Evolutionary conservation across 225 moss, liverwort and hornwort genomes (phyloP).

Genomic region (Anthoceros angustus): DNA sequence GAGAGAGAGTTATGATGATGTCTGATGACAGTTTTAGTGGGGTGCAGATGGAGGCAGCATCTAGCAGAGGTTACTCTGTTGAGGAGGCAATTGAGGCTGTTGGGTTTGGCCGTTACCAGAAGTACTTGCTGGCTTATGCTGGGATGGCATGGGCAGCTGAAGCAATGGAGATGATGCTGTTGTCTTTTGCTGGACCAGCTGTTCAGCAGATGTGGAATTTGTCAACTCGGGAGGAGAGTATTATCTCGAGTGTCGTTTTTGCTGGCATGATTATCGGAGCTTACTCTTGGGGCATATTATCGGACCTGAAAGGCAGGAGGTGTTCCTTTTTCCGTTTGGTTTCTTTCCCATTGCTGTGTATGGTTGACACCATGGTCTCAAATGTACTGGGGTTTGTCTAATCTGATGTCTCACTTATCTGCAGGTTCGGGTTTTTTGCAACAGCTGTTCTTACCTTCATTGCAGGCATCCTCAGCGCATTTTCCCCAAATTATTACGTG

Average conservation of each 20-base stretch:
- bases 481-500: slow-evolving; percentile 38
- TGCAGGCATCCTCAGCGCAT: slow-evolving; percentile 58
- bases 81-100: slow-evolving; percentile 60
- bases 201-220: slow-evolving; percentile 56
- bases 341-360: not conserved
- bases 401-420: not conserved
- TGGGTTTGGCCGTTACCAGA: slow-evolving; percentile 58
- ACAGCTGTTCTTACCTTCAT: slow-evolving; percentile 67
- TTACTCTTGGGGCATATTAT: slow-evolving; percentile 77
- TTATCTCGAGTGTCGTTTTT: slow-evolving; percentile 75
- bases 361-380: not conserved
- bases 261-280: slow-evolving; percentile 92
- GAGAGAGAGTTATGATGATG: too few relatives aligned
- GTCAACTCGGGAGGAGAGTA: slow-evolving; percentile 50
- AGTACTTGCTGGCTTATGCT: slow-evolving; percentile 56
- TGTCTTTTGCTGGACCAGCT: slow-evolving; percentile 77
- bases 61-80: slow-evolving; percentile 27
- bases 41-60: slow-evolving; percentile 30
- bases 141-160: slow-evolving; percentile 94
- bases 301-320: slow-evolving; percentile 80
- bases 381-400: not conserved
- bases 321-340: slow-evolving; percentile 6
- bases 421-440: slow-evolving; percentile 75
- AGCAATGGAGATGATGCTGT: slow-evolving; percentile 95
- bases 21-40: slow-evolving; percentile 8